Base-by-base conservation (phyloP, 371 early-diverging fungal genomes). In the Lichtheimia hyalospora region DNA sequence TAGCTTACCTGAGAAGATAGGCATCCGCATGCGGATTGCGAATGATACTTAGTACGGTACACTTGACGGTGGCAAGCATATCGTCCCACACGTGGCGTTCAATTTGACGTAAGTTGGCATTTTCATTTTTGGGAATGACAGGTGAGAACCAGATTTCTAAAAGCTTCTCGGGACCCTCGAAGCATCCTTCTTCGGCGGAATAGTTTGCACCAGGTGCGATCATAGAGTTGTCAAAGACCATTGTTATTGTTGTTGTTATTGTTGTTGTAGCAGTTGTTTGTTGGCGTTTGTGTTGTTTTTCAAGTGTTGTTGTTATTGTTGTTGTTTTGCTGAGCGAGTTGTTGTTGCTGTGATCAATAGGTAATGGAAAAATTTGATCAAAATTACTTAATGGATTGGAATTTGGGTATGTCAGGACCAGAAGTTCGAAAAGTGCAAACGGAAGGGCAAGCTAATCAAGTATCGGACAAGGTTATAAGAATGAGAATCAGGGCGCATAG, bases 121-220 rank as follows among this genome's bases (percentile, higher is more conserved):
- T 62, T 18, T 44, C 46, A 14, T 48, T 28, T 15, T 40, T 27
- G 13, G 27, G 23, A 43, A 75, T 67, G 14, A 81, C 71, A 34
- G 66, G 66, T n/a, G 66, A 66, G 57, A 66, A 66, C 66, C 66
- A 96, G 58, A 97, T 87, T 71, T 97, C 97, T 52, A 97, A 74
- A 20, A 97, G 84, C 76, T 96, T 97, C 67, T 96, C 97, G 58
- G 97, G 95, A 24, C 97, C 96, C 71, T 97, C 92, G 63, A 92
- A 92, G 55, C 74, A 76, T 44, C 84, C 85, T 52, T 69, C 58
- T 57, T 74, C 64, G 57, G 72, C 72, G 14, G 77, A 77, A 48
- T 77, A 77, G 62, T 77, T 74, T 46, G 69, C 58, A 25, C 73
- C 71, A 20, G 34, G 52, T 21, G 50, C 15, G 27, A 40, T 39